Conservation (phyloP, 768 basidiomycete genomes). For the Tricholoma flavovirens region DNA sequence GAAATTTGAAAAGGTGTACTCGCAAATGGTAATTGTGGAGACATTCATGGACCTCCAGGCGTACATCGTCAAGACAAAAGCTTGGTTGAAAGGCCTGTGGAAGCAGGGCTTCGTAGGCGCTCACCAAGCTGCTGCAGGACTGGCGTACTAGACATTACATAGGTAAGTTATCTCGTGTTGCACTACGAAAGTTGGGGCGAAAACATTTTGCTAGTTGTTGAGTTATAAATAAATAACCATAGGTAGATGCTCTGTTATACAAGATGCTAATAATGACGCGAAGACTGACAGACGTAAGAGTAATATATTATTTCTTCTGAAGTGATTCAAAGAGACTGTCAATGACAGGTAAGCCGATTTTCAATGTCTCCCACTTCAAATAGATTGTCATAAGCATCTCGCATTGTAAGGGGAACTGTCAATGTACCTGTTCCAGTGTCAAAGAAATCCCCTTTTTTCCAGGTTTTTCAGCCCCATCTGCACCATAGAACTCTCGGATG, state of each 20-base stretch:
- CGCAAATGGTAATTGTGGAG: conserved; percentile 49
- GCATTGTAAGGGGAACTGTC: neutral
- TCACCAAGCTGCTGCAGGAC: conserved; percentile 65
- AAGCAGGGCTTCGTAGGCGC: conserved; percentile 60
- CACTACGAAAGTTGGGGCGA: neutral
- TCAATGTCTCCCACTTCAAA: conserved; percentile 54
- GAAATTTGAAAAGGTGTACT: conserved; percentile 53
- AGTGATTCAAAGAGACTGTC: conserved; percentile 42
- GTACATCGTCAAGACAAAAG: conserved; percentile 42
- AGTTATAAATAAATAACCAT: neutral
- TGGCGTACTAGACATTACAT: conserved; percentile 27
- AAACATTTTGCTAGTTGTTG: neutral
- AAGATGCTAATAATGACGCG: neutral
- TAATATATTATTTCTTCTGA: conserved; percentile 23
- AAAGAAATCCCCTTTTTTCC: conserved; percentile 81
- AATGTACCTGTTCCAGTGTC: conserved; percentile 52
- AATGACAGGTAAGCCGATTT: conserved; percentile 35
- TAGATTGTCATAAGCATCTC: neutral
- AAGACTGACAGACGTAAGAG: neutral
- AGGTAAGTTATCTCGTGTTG: conserved; percentile 6
- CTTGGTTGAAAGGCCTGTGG: conserved; percentile 64
- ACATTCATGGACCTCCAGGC: conserved; percentile 59
- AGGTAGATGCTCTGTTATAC: neutral
- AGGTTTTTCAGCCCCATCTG: conserved; percentile 54
- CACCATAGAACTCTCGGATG: conserved; percentile 68